Percentiles rank a stretch among this genome's conserved stretches.
phyloP scores from a whole-genome alignment of 306 rosid species.

The Pterocarpus macrocarpus region DNA sequence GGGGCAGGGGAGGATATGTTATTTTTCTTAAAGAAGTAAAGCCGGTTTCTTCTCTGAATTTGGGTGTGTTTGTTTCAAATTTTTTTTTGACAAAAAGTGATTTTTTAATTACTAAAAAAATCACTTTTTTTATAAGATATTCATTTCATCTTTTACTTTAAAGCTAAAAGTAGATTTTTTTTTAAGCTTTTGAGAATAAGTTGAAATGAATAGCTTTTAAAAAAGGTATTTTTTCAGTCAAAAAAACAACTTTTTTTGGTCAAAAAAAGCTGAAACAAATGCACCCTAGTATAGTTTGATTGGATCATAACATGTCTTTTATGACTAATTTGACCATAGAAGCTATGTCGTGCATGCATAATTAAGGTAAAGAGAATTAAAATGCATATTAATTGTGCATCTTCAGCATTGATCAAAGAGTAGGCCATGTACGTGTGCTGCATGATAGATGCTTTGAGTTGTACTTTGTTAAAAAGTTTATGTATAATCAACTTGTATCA shows the following conservation, averaged over 20 bases:
- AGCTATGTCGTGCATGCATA: constrained; percentile 5
- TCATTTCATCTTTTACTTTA: too few species aligned
- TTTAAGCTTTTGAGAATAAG: too few species aligned
- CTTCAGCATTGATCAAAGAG: constrained; percentile 23
- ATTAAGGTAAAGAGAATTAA: background rate
- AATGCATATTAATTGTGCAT: background rate
- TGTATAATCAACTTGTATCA: background rate
- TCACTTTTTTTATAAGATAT: too few species aligned
- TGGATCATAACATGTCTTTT: constrained; percentile 3
- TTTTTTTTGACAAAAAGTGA: too few species aligned
- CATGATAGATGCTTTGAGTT: constrained; percentile 1
- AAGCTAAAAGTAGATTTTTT: too few species aligned
- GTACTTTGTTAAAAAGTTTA: constrained; percentile 18
- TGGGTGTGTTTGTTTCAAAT: background rate
- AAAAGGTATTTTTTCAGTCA: too few species aligned
- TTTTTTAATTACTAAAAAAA: too few species aligned
- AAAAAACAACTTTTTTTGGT: too few species aligned
- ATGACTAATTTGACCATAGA: constrained; percentile 9
- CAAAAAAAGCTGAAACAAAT: too few species aligned
- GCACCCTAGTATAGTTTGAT: background rate
- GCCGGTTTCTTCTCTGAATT: background rate
- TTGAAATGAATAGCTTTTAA: too few species aligned
- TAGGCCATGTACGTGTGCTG: background rate
- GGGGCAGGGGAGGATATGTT: too few species aligned
- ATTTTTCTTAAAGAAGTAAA: too few species aligned